Evolutionary conservation across 768 basidiomycete genomes (phyloP), one percentile per base, ranked within the genome.

Genomic region (Lyophyllum atratum): DNA sequence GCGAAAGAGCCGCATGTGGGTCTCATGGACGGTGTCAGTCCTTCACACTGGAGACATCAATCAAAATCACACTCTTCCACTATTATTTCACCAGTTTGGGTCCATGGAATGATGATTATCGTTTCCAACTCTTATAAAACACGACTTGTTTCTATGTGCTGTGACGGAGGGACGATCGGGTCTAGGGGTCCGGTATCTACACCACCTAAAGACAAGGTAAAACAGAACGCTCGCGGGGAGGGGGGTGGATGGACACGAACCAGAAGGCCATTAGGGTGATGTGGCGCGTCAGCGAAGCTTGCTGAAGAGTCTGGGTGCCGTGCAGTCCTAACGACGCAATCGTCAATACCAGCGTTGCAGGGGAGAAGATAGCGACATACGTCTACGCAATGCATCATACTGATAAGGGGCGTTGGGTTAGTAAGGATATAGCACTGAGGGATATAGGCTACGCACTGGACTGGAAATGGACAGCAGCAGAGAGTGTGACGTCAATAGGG

Each of bases 301-400:
- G 70, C 83, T 70, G 78, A 93, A 95, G 47, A 96, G 76, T 74
- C 88, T 92, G 66, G 93, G 91, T 55, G 85, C 92, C 59, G 85
- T 83, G 55, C 74, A 78, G 39, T 77, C 76, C 77, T 81, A 58
- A 11, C 37, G 12, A 12, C 6, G 52, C 15, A 7, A 22, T 28
- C 6, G 25, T n/a, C 21, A 25, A 59, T 15, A 63, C 26, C 4
- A 31, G 43, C 64, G 82, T 63, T 78, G 62, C 72, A 75, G 79
- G 73, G 47, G 24, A 6, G 33, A 2, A 34, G 14, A 54, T 25
- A 46, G 58, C 11, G 42, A 78, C 89, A 55, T 76, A 93, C 92
- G 64, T 95, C 92, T 53, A 87, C 90, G 67, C 92, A 95, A 78
- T 95, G 94, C 92, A 95, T 95, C 86, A 93, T 83, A 75, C 88